A percentile compares a stretch with the other conserved stretches of the same genome.
phyloP scores from a whole-genome alignment of 2,329 filamentous ascomycete genomes.

The Colletotrichum musae region DNA sequence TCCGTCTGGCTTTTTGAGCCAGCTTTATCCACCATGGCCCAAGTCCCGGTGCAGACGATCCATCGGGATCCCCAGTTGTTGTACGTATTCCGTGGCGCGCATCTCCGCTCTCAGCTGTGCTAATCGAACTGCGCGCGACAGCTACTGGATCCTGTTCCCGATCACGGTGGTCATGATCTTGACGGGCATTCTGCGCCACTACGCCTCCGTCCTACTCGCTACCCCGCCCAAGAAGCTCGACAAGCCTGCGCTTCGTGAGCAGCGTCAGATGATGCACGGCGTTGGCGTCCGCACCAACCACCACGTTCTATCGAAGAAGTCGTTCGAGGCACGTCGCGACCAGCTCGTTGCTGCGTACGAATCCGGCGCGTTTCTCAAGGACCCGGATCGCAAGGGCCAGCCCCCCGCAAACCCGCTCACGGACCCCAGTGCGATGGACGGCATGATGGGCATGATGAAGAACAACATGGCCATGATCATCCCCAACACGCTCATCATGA shows the following conservation, averaged over 20 bases:
- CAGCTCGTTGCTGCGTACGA: conserved; percentile 86
- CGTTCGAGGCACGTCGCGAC: conserved; percentile 86
- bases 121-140: conserved; percentile 56
- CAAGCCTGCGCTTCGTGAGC: conserved; percentile 84
- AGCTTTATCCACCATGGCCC: conserved; percentile 75
- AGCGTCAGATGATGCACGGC: conserved; percentile 86
- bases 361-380: conserved; percentile 89
- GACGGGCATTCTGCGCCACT: conserved; percentile 96
- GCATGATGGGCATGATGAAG: conserved; percentile 99
- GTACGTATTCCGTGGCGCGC: conserved; percentile 67
- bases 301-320: conserved; percentile 81
- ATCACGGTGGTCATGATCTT: conserved; percentile 99
- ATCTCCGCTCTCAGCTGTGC: conserved; percentile 31
- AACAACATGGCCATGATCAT: conserved; percentile 99
- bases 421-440: conserved; percentile 97
- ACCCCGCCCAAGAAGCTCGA: conserved; percentile 86
- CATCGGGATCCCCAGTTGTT: conserved; percentile 98
- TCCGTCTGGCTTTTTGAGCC: conserved; percentile 10
- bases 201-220: conserved; percentile 92
- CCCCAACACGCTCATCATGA: conserved; percentile 98
- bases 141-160: conserved; percentile 98
- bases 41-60: conserved; percentile 93
- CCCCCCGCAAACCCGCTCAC: conserved; percentile 94
- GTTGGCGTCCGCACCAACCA: conserved; percentile 88
- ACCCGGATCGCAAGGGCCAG: conserved; percentile 88